phyloP scores from a whole-genome alignment of 768 basidiomycete genomes.

The Lactarius tabidus region DNA sequence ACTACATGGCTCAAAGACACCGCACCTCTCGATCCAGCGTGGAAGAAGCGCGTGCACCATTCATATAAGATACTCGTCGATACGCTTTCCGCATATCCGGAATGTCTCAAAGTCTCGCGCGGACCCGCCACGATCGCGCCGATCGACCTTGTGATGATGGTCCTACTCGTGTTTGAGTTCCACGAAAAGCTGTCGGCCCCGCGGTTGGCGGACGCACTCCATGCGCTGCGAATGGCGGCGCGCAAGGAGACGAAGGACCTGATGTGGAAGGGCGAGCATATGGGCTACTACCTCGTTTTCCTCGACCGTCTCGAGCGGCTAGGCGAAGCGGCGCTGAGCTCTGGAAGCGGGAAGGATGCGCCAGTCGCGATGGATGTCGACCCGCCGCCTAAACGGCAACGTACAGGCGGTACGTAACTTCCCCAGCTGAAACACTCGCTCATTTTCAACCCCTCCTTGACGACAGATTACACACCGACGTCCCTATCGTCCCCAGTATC shows the following conservation, averaged over 20 bases:
- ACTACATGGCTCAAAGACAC: conserved; percentile 48
- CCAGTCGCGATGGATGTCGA: conserved; percentile 10
- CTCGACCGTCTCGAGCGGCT: conserved; percentile 10
- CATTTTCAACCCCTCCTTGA: background rate
- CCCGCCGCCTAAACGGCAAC: conserved; percentile 14
- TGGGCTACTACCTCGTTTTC: conserved; percentile 13
- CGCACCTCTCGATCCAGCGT: conserved; percentile 1
- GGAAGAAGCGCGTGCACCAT: conserved; percentile 15
- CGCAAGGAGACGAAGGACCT: conserved; percentile 20
- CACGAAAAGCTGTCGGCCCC: conserved; percentile 5
- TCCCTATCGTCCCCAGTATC: background rate
- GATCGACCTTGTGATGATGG: conserved; percentile 24
- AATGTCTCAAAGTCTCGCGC: conserved; percentile 16
- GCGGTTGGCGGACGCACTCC: conserved; percentile 14
- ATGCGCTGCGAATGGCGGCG: conserved; percentile 16
- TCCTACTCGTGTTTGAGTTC: conserved; percentile 20
- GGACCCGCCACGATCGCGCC: conserved; percentile 25
- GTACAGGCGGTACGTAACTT: conserved; percentile 1
- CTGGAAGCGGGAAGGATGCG: background rate
- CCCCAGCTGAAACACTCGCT: background rate
- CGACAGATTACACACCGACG: background rate
- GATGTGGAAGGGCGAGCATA: conserved; percentile 22
- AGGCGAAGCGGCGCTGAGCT: conserved; percentile 4
- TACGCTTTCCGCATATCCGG: conserved; percentile 7
- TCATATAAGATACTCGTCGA: conserved; percentile 21